phyloP scores from a whole-genome alignment of 495 filamentous ascomycete species.

The Pyrenopolyporus hunteri region DNA sequence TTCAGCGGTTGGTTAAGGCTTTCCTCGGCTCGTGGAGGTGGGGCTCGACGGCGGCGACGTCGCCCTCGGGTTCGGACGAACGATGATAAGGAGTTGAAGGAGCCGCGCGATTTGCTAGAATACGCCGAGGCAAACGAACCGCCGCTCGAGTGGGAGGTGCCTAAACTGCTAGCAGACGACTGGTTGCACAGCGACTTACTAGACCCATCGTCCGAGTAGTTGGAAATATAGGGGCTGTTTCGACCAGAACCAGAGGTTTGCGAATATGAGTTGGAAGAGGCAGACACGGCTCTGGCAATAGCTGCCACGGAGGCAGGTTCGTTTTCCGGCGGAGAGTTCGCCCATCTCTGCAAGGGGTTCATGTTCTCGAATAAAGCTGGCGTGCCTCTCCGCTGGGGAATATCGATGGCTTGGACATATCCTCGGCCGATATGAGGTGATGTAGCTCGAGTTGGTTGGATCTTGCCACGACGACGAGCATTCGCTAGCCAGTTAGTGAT shows the following conservation, averaged over 20 bases:
- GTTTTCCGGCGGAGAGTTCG: conserved; percentile 83
- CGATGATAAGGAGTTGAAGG: conserved; percentile 69
- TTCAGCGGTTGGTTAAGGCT: conserved; percentile 48
- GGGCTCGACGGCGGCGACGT: conserved; percentile 68
- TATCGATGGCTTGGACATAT: conserved; percentile 68
- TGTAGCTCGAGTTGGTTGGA: conserved; percentile 62
- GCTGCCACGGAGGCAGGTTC: conserved; percentile 81
- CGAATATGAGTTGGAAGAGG: conserved; percentile 57
- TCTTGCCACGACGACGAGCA: conserved; percentile 77
- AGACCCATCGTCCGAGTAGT: conserved; percentile 69
- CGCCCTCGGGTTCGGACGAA: conserved; percentile 61
- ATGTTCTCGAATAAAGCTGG: conserved; percentile 64
- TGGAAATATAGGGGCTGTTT: conserved; percentile 59
- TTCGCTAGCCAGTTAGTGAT: conserved; percentile 90
- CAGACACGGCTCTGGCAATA: conserved; percentile 77
- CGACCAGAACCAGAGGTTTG: conserved; percentile 48
- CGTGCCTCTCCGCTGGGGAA: conserved; percentile 59
- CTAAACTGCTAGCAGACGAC: conserved; percentile 74
- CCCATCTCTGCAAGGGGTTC: conserved; percentile 87
- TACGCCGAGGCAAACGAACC: conserved; percentile 75
- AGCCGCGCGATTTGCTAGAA: conserved; percentile 70
- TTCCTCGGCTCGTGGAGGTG: conserved; percentile 37
- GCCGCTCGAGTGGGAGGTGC: conserved; percentile 71
- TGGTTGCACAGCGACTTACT: conserved; percentile 70
- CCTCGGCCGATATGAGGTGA: conserved; percentile 60